These are phyloP conservation scores for Coelastrella sp. DNA, from an alignment of 139 green algal genomes.

Conservation along the genomic window DNA sequence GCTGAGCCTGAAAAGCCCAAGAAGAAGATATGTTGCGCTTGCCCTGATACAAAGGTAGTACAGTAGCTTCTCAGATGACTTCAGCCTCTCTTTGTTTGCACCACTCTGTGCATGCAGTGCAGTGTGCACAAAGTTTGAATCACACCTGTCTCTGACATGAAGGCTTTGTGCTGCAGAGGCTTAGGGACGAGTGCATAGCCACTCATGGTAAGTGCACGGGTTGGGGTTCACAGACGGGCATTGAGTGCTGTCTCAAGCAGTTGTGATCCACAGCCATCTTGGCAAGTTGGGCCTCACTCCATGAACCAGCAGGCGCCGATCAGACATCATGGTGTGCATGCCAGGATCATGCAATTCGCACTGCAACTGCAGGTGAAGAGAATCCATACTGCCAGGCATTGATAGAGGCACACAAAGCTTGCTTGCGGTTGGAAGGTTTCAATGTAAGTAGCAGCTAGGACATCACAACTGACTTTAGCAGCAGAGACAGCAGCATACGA, in stretches of 20 bases:
- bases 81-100: neutral
- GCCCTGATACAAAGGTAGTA: constrained; percentile 91
- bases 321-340: too few relatives aligned
- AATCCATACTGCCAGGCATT: constrained; percentile 75
- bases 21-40: constrained; percentile 96
- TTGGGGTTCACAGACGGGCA: too few relatives aligned
- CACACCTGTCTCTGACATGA: neutral
- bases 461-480: too few relatives aligned
- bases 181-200: constrained; percentile 78
- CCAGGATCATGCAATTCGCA: neutral
- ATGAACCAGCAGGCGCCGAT: too few relatives aligned
- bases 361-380: constrained; percentile 71
- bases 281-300: too few relatives aligned
- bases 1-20: constrained; percentile 59
- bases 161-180: constrained; percentile 47
- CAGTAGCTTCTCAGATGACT: neutral
- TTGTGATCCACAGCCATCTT: too few relatives aligned
- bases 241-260: too few relatives aligned
- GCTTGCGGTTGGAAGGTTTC: constrained; percentile 91
- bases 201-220: constrained; percentile 64
- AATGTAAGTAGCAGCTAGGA: constrained; percentile 75
- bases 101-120: neutral
- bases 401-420: constrained; percentile 94
- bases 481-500: constrained; percentile 24
- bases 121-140: neutral